Conservation (phyloP, 2,329 filamentous ascomycete genomes). For the Cryphonectria nitschkei region DNA sequence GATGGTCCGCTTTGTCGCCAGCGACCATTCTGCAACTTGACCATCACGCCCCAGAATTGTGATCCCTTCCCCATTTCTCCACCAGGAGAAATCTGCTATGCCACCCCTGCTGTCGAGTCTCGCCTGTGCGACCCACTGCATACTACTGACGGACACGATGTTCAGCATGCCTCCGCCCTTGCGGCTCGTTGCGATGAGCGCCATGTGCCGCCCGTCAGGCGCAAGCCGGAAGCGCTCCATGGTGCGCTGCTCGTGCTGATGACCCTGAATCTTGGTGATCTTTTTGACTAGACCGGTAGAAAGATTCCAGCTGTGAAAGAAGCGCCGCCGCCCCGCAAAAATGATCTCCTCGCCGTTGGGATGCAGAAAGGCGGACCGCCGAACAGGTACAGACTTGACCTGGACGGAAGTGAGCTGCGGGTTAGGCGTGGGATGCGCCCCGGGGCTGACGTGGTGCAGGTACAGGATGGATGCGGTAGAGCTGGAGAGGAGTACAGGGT, state of each 20-base stretch:
- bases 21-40: slow-evolving; percentile 86
- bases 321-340: slow-evolving; percentile 83
- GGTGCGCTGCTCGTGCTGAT: slow-evolving; percentile 78
- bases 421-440: slow-evolving; percentile 76
- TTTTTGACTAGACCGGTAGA: slow-evolving; percentile 81
- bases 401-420: slow-evolving; percentile 90
- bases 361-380: slow-evolving; percentile 78
- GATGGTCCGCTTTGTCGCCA: slow-evolving; percentile 69
- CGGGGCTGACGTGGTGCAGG: slow-evolving; percentile 84
- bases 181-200: slow-evolving; percentile 74
- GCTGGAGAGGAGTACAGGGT: slow-evolving; percentile 87
- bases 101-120: slow-evolving; percentile 81
- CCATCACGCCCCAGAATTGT: slow-evolving; percentile 84
- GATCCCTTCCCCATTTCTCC: slow-evolving; percentile 80
- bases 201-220: slow-evolving; percentile 85
- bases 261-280: slow-evolving; percentile 73
- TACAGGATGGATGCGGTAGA: slow-evolving; percentile 84
- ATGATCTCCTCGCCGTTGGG: slow-evolving; percentile 78
- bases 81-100: slow-evolving; percentile 92
- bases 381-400: slow-evolving; percentile 80
- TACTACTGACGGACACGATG: slow-evolving; percentile 75
- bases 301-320: slow-evolving; percentile 95
- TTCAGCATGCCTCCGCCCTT: slow-evolving; percentile 91
- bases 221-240: slow-evolving; percentile 92
- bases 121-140: slow-evolving; percentile 86